phyloP scores from a whole-genome alignment of 139 green algal species.

The Chlorokybus atmophyticus region DNA sequence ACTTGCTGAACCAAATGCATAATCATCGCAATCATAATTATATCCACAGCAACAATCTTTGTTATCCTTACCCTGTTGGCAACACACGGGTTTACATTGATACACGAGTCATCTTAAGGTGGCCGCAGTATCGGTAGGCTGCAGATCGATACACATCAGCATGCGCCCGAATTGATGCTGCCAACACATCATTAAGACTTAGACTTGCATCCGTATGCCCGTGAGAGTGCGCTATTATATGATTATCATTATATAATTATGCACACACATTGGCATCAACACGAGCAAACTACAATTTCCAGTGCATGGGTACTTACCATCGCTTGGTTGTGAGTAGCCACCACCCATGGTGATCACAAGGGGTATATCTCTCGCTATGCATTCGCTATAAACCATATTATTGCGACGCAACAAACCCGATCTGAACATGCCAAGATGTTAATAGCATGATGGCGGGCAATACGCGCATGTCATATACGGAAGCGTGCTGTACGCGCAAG shows the following conservation, averaged over 20 bases:
- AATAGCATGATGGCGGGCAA: not conserved
- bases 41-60: no score
- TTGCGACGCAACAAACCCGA: conserved; percentile 41
- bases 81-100: no score
- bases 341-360: conserved; percentile 56
- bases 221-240: not conserved
- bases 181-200: not conserved
- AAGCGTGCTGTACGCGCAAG: not conserved
- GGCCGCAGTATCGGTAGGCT: conserved; percentile 28
- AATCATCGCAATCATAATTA: no score
- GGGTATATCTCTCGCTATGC: conserved; percentile 23
- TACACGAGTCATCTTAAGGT: no score
- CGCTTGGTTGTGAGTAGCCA: conserved; percentile 46
- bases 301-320: conserved; percentile 10
- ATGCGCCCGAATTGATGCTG: conserved; percentile 25
- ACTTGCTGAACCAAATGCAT: no score
- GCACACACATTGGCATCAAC: not conserved
- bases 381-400: conserved; percentile 46
- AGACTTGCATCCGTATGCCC: not conserved
- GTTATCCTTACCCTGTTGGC: no score
- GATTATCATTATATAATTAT: not conserved
- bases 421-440: conserved; percentile 5
- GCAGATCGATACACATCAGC: conserved; percentile 43
- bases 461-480: not conserved
- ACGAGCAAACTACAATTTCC: not conserved